Conservation (phyloP, 805 yeast genomes). For the Cyberlindnera xishuangbannaensis region DNA sequence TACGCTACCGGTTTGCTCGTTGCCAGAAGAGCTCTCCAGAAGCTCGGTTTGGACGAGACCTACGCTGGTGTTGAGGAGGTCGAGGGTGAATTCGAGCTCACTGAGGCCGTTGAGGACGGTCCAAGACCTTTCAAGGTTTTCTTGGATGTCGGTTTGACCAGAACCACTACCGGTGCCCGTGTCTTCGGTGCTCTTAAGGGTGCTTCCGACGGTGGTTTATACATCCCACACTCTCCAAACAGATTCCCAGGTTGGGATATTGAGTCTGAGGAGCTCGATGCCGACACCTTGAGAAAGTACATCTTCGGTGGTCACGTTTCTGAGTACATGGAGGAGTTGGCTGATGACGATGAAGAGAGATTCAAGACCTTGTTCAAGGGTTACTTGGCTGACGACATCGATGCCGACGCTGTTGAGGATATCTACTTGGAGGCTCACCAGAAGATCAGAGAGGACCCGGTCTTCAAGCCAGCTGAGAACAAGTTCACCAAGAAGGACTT, state of each 20-base stretch:
- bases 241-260: constrained; percentile 99
- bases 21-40: constrained; percentile 98
- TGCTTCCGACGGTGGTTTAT: constrained; percentile 99
- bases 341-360: constrained; percentile 99
- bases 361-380: constrained; percentile 93
- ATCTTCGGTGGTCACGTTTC: constrained; percentile 99
- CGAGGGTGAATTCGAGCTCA: constrained; percentile 97
- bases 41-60: constrained; percentile 97
- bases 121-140: constrained; percentile 99
- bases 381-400: constrained; percentile 94
- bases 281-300: constrained; percentile 96
- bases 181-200: constrained; percentile 99
- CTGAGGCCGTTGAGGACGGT: constrained; percentile 98
- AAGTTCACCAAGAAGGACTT: constrained; percentile 96
- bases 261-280: constrained; percentile 96
- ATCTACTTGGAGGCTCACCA: constrained; percentile 92
- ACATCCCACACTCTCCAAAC: constrained; percentile 98
- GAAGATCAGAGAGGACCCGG: constrained; percentile 93
- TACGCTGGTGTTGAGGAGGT: constrained; percentile 98
- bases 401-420: constrained; percentile 96
- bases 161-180: constrained; percentile 99
- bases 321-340: constrained; percentile 99
- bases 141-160: constrained; percentile 98
- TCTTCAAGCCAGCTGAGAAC: constrained; percentile 82
- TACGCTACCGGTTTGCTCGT: constrained; percentile 97